Base-by-base conservation (phyloP, 352 stramenopile species). In the Globisporangium camurandrum region DNA sequence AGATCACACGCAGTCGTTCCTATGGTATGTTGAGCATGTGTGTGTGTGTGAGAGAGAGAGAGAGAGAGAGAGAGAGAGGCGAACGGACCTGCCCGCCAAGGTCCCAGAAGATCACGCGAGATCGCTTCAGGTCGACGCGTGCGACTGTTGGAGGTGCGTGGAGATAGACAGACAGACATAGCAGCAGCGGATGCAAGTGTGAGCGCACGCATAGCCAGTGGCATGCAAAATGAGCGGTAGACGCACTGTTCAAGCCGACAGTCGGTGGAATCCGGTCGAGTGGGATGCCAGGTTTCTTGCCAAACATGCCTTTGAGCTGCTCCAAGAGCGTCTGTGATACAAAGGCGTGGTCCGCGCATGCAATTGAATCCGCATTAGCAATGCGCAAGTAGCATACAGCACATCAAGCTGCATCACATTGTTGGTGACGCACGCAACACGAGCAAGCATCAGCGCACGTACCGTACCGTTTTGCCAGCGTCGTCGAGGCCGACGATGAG, bases 401-500 rank as follows among this genome's bases (percentile, higher is more conserved):
- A 27, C 17, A 4, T 14, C 23, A 11, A 28, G 41, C 8, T n/a
- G 24, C 41, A 20, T 6, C 12, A 12, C 5, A 36, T n/a, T n/a
- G n/a, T n/a, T 26, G 38, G 12, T 37, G 2, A 10, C 12, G 31
- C 31, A 37, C 12, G 10, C 31, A 16, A 37, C 31, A 37, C 12
- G n/a, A 14, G 31, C 31, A 17, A 9, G 20, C 14, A 10, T 38
- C 26, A 47, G 28, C 28, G 43, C 28, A 77, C 62, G 62, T 71
- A 81, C 73, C 69, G 36, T 86, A 90, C 79, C 60, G 88, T 97
- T 81, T 97, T 97, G 54, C 88, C 88, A 39, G 88, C 86, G 56
- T 96, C 81, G 58, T 97, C 88, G 53, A 96, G 74, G 28, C 88
- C 88, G 38, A 96, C 81, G 56, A 97, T 95, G 33, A 97, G 76